phyloP scores from a whole-genome alignment of 257 asterid genomes.

The Ehretia macrophylla region DNA sequence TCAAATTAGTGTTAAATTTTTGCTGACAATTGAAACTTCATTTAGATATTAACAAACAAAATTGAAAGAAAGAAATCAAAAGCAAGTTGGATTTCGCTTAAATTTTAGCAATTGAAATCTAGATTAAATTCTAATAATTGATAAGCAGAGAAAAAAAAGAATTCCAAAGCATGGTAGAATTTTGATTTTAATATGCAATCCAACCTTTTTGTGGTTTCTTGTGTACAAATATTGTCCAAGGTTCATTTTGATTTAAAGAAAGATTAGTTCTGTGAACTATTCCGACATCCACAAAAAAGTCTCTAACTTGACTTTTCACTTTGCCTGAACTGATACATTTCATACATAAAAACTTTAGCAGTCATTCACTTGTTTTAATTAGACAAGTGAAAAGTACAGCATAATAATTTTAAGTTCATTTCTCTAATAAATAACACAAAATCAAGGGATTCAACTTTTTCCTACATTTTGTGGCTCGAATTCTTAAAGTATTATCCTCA shows the following conservation, averaged over 20 bases:
- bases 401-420: conserved; percentile 2
- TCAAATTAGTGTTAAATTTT: too few relatives aligned
- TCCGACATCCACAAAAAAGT: conserved; percentile 24
- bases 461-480: conserved; percentile 13
- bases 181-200: conserved; percentile 78
- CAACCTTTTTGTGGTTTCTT: conserved; percentile 85
- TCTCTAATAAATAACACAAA: background rate
- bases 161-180: too few relatives aligned
- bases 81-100: too few relatives aligned
- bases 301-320: conserved; percentile 40
- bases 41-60: too few relatives aligned
- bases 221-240: conserved; percentile 92
- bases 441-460: conserved; percentile 22
- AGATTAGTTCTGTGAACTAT: conserved; percentile 24
- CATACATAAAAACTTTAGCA: conserved; percentile 31
- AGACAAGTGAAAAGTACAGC: conserved; percentile 4
- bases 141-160: too few relatives aligned
- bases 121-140: too few relatives aligned
- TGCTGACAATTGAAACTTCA: too few relatives aligned
- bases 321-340: conserved; percentile 29
- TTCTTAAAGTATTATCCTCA: conserved; percentile 16
- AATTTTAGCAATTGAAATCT: too few relatives aligned
- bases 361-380: conserved; percentile 8
- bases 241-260: conserved; percentile 45
- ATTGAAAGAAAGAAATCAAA: too few relatives aligned